A percentile compares a stretch with the other conserved stretches of the same genome.
Conservation (phyloP, 208 protist species). For the Trypanosomatidae sp. region DNA sequence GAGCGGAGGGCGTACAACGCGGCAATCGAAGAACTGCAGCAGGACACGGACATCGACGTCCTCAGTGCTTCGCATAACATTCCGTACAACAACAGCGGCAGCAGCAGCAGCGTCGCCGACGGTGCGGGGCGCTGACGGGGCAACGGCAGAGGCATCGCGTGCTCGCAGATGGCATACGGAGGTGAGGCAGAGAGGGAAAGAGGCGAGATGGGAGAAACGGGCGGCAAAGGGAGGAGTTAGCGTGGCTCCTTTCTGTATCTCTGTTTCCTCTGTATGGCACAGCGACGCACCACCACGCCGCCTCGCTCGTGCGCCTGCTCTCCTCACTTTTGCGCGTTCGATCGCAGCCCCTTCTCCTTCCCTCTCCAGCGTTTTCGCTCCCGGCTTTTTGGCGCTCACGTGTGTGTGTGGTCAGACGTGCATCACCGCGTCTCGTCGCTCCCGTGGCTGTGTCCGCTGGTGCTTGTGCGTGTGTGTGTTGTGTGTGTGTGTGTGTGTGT, state of each 20-base stretch:
- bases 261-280: not conserved
- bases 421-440: not conserved
- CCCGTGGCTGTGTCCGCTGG: too few relatives aligned
- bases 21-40: slow-evolving; percentile 41
- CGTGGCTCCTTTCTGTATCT: slow-evolving; percentile 6
- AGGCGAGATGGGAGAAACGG: not conserved
- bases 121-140: not conserved
- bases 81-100: slow-evolving; percentile 7
- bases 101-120: not conserved
- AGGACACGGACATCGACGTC: slow-evolving; percentile 60
- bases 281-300: not conserved
- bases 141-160: not conserved
- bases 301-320: not conserved
- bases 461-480: not conserved
- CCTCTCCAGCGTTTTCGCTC: not conserved
- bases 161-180: not conserved
- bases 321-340: not conserved
- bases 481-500: slow-evolving; percentile 6
- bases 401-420: not conserved
- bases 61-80: slow-evolving; percentile 30
- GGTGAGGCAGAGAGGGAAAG: not conserved
- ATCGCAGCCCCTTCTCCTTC: not conserved
- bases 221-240: not conserved
- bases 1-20: slow-evolving; percentile 35
- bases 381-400: not conserved